These are phyloP conservation scores for Truncatella angustata DNA, from an alignment of 2,329 filamentous ascomycete species.

Conservation along the genomic window DNA sequence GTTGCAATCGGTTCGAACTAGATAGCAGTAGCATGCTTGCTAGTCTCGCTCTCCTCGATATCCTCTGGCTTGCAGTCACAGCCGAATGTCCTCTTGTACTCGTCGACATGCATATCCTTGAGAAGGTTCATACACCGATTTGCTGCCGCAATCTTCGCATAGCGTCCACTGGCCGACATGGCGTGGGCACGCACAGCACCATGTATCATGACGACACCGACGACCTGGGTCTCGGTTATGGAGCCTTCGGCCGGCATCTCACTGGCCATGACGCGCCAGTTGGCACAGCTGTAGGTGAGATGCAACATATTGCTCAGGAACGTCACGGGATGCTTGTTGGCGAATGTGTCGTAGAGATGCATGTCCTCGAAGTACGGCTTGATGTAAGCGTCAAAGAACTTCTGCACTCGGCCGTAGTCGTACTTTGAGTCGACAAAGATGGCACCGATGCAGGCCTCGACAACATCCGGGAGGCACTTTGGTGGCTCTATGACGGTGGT, in stretches of 20 bases:
- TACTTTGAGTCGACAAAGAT: conserved; percentile 88
- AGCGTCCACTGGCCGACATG: conserved; percentile 61
- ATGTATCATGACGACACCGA: conserved; percentile 77
- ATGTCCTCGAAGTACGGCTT: conserved; percentile 82
- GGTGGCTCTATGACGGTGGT: conserved; percentile 60
- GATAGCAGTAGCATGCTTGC: conserved; percentile 6
- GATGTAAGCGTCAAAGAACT: conserved; percentile 76
- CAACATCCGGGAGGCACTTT: conserved; percentile 77
- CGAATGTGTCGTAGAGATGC: conserved; percentile 81
- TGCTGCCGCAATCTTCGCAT: conserved; percentile 70
- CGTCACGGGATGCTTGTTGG: conserved; percentile 82
- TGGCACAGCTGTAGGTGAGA: conserved; percentile 61
- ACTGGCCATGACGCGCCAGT: conserved; percentile 54
- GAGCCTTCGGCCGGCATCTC: conserved; percentile 41
- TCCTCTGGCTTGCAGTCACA: conserved; percentile 57
- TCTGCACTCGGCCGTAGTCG: conserved; percentile 68
- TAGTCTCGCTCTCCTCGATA: conserved; percentile 15
- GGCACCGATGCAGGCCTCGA: conserved; percentile 87
- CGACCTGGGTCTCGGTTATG: conserved; percentile 49
- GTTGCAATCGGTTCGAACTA: neutral
- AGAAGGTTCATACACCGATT: conserved; percentile 53
- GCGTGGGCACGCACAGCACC: conserved; percentile 62
- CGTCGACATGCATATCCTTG: conserved; percentile 41
- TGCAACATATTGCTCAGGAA: conserved; percentile 64
- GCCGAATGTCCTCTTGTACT: conserved; percentile 58